Evolutionary conservation across 108 stramenopile genomes (phyloP).

Genomic region (Parietichytrium sp.): DNA sequence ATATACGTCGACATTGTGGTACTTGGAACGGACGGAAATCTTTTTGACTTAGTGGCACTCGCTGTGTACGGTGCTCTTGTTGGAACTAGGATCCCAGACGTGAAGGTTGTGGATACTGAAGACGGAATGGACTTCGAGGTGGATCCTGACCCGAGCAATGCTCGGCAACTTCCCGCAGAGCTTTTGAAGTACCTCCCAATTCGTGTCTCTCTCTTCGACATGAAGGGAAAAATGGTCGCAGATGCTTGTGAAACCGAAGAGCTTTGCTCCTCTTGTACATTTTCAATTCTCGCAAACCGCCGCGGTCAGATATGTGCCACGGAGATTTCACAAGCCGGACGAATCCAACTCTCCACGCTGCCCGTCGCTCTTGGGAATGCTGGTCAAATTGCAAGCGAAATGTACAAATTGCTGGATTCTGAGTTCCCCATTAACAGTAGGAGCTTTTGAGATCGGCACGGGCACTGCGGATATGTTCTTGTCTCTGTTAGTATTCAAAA

Average conservation of each 20-base stretch:
- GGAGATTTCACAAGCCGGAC: background rate
- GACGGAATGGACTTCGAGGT: constrained; percentile 16
- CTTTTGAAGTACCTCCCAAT: background rate
- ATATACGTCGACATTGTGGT: background rate
- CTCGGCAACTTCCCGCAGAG: background rate
- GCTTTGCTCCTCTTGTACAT: background rate
- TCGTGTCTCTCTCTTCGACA: background rate
- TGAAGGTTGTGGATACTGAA: background rate
- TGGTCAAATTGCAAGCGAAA: background rate
- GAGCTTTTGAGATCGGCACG: no score
- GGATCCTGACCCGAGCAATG: background rate
- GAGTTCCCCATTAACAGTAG: no score
- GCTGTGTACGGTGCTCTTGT: background rate
- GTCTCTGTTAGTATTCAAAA: no score
- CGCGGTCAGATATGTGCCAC: background rate
- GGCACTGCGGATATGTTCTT: no score
- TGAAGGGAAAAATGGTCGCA: background rate
- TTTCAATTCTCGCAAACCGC: constrained; percentile 2
- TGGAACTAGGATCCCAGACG: background rate
- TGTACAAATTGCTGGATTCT: constrained; percentile 5
- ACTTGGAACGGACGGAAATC: constrained; percentile 26
- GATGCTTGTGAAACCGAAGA: constrained; percentile 5
- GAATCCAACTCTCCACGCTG: background rate
- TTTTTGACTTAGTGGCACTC: background rate
- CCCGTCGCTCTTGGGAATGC: background rate